Percentiles rank a stretch among this genome's conserved stretches.
Conservation (phyloP, 352 stramenopile species). For the Globisporangium iwayamae region DNA sequence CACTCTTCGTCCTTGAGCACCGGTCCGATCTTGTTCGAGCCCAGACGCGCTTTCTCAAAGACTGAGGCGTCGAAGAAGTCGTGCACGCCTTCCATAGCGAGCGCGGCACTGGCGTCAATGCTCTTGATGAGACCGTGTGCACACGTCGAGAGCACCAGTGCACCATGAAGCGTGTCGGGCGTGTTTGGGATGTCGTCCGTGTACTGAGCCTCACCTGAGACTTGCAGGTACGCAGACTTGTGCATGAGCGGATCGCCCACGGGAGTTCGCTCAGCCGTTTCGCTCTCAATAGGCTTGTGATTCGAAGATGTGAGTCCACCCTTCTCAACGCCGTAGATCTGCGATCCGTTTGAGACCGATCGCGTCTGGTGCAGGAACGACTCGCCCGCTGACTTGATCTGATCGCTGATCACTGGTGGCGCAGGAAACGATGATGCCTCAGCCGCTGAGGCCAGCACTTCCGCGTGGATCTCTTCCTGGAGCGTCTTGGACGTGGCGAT, state of each 20-base stretch:
- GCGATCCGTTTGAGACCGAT: slow-evolving; percentile 46
- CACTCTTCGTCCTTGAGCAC: slow-evolving; percentile 87
- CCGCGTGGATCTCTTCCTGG: slow-evolving; percentile 29
- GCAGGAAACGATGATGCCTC: slow-evolving; percentile 18
- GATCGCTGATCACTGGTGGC: slow-evolving; percentile 29
- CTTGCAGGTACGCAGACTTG: slow-evolving; percentile 91
- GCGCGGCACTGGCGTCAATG: slow-evolving; percentile 81
- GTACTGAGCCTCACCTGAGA: slow-evolving; percentile 95
- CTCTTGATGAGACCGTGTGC: slow-evolving; percentile 77
- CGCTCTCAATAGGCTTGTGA: slow-evolving; percentile 42
- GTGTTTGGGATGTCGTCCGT: slow-evolving; percentile 92
- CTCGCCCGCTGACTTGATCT: slow-evolving; percentile 42
- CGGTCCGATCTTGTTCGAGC: slow-evolving; percentile 75
- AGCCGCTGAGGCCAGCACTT: slow-evolving; percentile 12
- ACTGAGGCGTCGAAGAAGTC: slow-evolving; percentile 80
- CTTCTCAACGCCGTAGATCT: slow-evolving; percentile 55
- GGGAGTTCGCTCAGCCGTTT: slow-evolving; percentile 37
- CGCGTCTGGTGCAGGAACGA: slow-evolving; percentile 62
- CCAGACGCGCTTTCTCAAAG: slow-evolving; percentile 59
- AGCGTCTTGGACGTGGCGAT: slow-evolving; percentile 63
- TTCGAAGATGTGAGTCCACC: slow-evolving; percentile 67
- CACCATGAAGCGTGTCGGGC: slow-evolving; percentile 84
- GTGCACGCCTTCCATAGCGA: slow-evolving; percentile 87
- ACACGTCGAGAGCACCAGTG: slow-evolving; percentile 89
- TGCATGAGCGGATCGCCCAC: slow-evolving; percentile 92